Conservation (phyloP, 108 stramenopile species). For the Fragilaria radians region DNA sequence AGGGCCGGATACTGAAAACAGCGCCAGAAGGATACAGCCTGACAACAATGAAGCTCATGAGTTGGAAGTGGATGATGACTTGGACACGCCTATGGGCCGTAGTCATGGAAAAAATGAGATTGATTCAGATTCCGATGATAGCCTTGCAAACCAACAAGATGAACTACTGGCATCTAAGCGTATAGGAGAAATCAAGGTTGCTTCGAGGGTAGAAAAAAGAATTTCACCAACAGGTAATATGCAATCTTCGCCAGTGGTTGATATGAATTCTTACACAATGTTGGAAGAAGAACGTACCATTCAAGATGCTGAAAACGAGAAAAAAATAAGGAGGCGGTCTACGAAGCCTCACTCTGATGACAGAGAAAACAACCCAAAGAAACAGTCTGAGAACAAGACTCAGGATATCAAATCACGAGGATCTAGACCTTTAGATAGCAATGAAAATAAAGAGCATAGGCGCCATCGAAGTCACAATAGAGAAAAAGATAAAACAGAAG, state of each 20-base stretch:
- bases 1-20: not conserved
- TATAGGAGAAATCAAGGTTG: not conserved
- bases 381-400: no score
- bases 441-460: not conserved
- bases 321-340: no score
- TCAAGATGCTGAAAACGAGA: no score
- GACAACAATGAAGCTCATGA: not conserved
- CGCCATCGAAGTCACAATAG: no score
- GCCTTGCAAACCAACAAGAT: not conserved
- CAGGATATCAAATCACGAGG: not conserved
- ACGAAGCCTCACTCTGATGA: no score
- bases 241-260: no score
- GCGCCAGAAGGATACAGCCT: not conserved
- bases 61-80: no score
- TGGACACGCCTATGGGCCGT: not conserved
- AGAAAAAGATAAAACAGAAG: not conserved
- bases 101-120: not conserved
- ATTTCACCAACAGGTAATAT: not conserved
- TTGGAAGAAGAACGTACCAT: no score
- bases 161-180: not conserved
- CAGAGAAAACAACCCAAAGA: no score
- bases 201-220: not conserved
- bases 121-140: not conserved
- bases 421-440: not conserved
- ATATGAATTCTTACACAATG: no score